These are phyloP conservation scores for Umbelopsis isabellina DNA, from an alignment of 192 early-diverging fungal species.

Conservation along the genomic window DNA sequence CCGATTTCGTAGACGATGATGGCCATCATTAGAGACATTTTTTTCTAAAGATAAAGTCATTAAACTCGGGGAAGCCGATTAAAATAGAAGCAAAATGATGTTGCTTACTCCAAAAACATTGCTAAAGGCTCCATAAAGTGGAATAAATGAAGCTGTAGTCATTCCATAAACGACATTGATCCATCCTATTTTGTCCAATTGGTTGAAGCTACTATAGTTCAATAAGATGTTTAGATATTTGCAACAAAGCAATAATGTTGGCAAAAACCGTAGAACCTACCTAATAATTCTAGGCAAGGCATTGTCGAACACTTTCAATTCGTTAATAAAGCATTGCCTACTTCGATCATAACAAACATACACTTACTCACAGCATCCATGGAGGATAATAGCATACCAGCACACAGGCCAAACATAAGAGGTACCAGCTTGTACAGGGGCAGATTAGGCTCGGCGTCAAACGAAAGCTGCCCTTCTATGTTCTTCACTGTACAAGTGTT, in stretches of 20 bases:
- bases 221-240: not conserved
- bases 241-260: not conserved
- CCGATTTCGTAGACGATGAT: slow-evolving; percentile 76
- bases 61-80: slow-evolving; percentile 59
- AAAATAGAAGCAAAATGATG: too few relatives aligned
- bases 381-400: slow-evolving; percentile 14
- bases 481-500: not conserved
- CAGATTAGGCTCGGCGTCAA: not conserved
- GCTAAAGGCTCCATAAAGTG: slow-evolving; percentile 75
- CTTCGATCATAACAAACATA: not conserved
- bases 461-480: not conserved
- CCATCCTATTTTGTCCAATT: slow-evolving; percentile 70
- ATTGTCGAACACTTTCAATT: not conserved
- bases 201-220: slow-evolving; percentile 46
- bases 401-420: slow-evolving; percentile 3
- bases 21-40: slow-evolving; percentile 69
- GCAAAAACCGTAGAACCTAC: not conserved
- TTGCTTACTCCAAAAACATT: slow-evolving; percentile 77
- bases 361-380: slow-evolving; percentile 12
- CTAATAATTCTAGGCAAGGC: not conserved
- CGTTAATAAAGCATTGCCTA: too few relatives aligned
- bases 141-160: slow-evolving; percentile 64
- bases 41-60: slow-evolving; percentile 60
- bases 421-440: not conserved
- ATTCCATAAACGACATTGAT: slow-evolving; percentile 67